phyloP scores from a whole-genome alignment of 1,139 yeast species.

The Diutina sp. region DNA sequence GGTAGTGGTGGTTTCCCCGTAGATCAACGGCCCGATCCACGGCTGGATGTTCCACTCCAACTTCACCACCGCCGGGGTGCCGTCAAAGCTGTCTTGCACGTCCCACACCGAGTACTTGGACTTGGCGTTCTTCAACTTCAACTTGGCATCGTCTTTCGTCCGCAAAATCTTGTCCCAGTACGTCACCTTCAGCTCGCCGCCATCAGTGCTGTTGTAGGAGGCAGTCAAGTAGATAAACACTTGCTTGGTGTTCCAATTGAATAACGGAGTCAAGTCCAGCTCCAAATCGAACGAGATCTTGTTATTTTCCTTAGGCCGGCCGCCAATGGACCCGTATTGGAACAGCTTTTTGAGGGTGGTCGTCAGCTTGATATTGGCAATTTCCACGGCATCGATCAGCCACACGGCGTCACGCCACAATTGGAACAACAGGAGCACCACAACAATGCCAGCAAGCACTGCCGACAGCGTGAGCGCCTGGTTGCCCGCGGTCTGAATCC shows the following conservation, averaged over 20 bases:
- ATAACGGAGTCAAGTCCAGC: slow-evolving; percentile 52
- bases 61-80: slow-evolving; percentile 55
- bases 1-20: slow-evolving; percentile 39
- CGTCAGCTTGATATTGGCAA: slow-evolving; percentile 24
- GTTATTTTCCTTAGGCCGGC: slow-evolving; percentile 72
- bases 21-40: slow-evolving; percentile 65
- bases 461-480: slow-evolving; percentile 42
- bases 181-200: slow-evolving; percentile 45
- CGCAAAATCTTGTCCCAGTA: slow-evolving; percentile 84
- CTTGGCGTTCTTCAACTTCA: slow-evolving; percentile 39
- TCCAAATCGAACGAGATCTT: slow-evolving; percentile 61
- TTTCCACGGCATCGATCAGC: slow-evolving; percentile 25
- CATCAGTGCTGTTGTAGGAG: slow-evolving; percentile 59
- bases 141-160: slow-evolving; percentile 40
- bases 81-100: slow-evolving; percentile 51
- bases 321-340: slow-evolving; percentile 57
- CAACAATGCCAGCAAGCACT: slow-evolving; percentile 31
- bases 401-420: slow-evolving; percentile 33
- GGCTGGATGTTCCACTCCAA: slow-evolving; percentile 94
- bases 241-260: slow-evolving; percentile 97
- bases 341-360: slow-evolving; percentile 49
- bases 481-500: slow-evolving; percentile 43
- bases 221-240: slow-evolving; percentile 84
- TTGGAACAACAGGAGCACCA: slow-evolving; percentile 36
- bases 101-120: slow-evolving; percentile 89